These are phyloP conservation scores for Tolypocladium ophioglossoides DNA, from an alignment of 2,329 filamentous ascomycete genomes.

Conservation along the genomic window DNA sequence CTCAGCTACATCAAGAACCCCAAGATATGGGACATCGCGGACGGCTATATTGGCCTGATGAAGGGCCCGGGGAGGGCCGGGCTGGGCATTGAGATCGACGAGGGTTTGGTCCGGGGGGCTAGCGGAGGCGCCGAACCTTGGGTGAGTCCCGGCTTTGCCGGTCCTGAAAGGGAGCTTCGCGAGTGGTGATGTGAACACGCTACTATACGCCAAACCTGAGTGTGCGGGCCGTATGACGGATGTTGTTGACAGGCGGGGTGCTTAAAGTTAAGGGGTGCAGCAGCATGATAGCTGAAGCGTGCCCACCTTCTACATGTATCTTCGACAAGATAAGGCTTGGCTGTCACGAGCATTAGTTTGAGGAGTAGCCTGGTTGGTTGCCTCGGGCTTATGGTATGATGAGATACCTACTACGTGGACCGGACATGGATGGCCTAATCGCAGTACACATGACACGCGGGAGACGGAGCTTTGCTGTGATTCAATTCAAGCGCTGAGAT, in stretches of 20 bases:
- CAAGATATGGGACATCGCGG: slow-evolving; percentile 53
- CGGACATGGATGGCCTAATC: background rate
- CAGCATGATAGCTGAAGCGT: slow-evolving; percentile 31
- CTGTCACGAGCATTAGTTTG: background rate
- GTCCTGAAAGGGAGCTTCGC: slow-evolving; percentile 53
- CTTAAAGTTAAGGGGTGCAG: background rate
- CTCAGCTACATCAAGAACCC: slow-evolving; percentile 56
- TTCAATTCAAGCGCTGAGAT: background rate
- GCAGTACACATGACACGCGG: background rate
- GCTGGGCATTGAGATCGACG: slow-evolving; percentile 61
- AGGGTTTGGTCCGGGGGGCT: slow-evolving; percentile 52
- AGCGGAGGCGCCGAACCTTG: slow-evolving; percentile 51
- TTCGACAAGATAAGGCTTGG: slow-evolving; percentile 44
- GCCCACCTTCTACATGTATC: no score
- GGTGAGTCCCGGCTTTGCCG: slow-evolving; percentile 56
- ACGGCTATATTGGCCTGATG: slow-evolving; percentile 52
- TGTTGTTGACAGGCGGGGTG: no score
- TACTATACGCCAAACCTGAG: background rate
- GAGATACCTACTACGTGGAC: no score
- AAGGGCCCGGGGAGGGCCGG: slow-evolving; percentile 52
- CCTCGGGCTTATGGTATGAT: no score
- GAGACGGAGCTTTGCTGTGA: background rate
- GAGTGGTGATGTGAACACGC: slow-evolving; percentile 45
- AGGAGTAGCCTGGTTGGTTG: no score
- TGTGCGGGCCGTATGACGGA: background rate